These are phyloP conservation scores for Penicillium sp. DNA, from an alignment of 2,329 filamentous ascomycete genomes.

Conservation along the genomic window DNA sequence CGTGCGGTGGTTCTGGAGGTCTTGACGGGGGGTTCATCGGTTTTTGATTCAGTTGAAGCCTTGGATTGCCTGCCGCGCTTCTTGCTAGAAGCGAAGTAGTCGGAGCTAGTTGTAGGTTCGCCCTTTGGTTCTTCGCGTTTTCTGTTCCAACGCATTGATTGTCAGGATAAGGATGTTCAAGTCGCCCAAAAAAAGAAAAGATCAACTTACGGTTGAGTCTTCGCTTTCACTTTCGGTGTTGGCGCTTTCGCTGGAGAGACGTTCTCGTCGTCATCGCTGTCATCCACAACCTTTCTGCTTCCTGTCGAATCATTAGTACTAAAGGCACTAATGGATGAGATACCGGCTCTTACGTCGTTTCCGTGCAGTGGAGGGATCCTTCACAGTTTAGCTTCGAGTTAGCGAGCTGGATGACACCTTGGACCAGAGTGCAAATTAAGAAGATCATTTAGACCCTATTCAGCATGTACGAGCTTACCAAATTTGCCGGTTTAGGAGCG, in stretches of 20 bases:
- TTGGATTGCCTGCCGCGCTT: slow-evolving; percentile 54
- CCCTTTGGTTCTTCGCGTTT: slow-evolving; percentile 55
- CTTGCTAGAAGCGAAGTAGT: slow-evolving; percentile 63
- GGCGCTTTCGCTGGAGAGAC: slow-evolving; percentile 41
- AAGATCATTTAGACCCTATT: neutral
- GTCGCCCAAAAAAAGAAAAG: neutral
- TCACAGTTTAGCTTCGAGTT: slow-evolving; percentile 6
- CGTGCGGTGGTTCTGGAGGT: slow-evolving; percentile 7
- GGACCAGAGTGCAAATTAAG: neutral
- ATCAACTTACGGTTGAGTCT: slow-evolving; percentile 52
- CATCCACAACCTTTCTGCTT: slow-evolving; percentile 72
- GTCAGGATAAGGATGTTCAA: slow-evolving; percentile 16
- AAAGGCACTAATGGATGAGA: neutral
- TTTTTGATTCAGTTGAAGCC: slow-evolving; percentile 13
- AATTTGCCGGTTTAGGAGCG: slow-evolving; percentile 43
- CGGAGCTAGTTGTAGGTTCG: slow-evolving; percentile 62
- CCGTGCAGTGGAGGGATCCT: slow-evolving; percentile 33
- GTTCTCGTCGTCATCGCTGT: slow-evolving; percentile 77
- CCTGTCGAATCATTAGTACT: slow-evolving; percentile 31
- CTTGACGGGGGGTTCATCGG: slow-evolving; percentile 20
- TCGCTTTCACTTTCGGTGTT: slow-evolving; percentile 40
- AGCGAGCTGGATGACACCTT: neutral
- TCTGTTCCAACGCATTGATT: slow-evolving; percentile 25
- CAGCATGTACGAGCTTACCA: slow-evolving; percentile 37
- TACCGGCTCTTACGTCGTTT: slow-evolving; percentile 37